These are phyloP conservation scores for Debaryomyces maramus DNA, from an alignment of 805 yeast species.

Conservation along the genomic window DNA sequence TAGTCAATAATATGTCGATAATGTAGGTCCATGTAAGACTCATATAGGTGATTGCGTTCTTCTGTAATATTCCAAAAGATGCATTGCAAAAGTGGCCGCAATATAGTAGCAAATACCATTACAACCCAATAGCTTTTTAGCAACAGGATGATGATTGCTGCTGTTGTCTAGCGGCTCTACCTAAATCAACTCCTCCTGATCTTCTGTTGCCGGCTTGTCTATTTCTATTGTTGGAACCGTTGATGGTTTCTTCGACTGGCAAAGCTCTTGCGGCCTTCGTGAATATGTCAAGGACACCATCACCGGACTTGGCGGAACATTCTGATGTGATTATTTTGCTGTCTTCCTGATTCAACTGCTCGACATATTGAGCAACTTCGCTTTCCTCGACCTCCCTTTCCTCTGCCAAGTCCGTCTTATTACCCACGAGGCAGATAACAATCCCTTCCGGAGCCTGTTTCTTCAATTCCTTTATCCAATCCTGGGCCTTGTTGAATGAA, in stretches of 20 bases:
- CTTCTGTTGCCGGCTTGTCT: slow-evolving; percentile 27
- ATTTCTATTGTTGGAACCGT: slow-evolving; percentile 22
- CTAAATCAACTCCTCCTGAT: slow-evolving; percentile 38
- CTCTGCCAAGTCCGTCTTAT: slow-evolving; percentile 60
- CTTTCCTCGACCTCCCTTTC: slow-evolving; percentile 44
- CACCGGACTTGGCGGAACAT: slow-evolving; percentile 47
- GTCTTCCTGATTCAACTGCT: slow-evolving; percentile 44
- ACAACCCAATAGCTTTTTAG: too few species aligned
- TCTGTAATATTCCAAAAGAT: too few species aligned
- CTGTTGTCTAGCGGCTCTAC: slow-evolving; percentile 26
- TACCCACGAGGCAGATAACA: slow-evolving; percentile 83
- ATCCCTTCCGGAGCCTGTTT: slow-evolving; percentile 75
- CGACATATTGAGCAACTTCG: slow-evolving; percentile 50
- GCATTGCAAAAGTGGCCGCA: too few species aligned
- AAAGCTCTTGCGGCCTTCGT: slow-evolving; percentile 40
- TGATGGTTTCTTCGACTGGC: slow-evolving; percentile 40
- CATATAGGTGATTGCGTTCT: too few species aligned
- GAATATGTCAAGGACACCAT: slow-evolving; percentile 44
- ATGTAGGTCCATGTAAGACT: too few species aligned
- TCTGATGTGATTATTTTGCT: slow-evolving; percentile 38
- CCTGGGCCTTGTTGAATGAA: slow-evolving; percentile 68
- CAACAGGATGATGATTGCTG: slow-evolving; percentile 27
- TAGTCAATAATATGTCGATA: too few species aligned
- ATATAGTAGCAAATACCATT: too few species aligned
- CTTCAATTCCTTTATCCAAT: slow-evolving; percentile 78